Evolutionary conservation across 2,329 filamentous ascomycete genomes (phyloP).

Genomic region (Colletotrichum liaoningense): DNA sequence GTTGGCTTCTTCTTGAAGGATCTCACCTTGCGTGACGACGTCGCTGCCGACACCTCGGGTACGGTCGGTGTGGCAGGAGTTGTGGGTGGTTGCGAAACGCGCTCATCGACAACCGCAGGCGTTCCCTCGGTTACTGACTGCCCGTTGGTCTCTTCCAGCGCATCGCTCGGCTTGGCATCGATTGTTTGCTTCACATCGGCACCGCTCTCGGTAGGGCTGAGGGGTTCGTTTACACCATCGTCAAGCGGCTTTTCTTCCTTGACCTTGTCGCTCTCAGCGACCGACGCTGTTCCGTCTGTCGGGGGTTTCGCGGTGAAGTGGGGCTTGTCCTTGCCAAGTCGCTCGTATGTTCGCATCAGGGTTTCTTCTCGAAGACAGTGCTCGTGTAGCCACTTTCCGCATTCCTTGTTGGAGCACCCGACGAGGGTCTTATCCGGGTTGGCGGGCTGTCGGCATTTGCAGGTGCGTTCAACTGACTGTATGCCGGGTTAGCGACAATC

Average conservation of each 20-base stretch:
- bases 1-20: conserved; percentile 45
- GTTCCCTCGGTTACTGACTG: conserved; percentile 45
- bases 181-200: conserved; percentile 64
- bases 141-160: conserved; percentile 51
- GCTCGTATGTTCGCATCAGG: conserved; percentile 60
- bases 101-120: conserved; percentile 38
- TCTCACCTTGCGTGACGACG: conserved; percentile 39
- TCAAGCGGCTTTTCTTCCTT: conserved; percentile 31
- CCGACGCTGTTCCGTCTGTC: conserved; percentile 17
- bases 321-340: conserved; percentile 62
- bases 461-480: conserved; percentile 66
- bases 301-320: conserved; percentile 52
- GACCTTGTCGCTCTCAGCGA: conserved; percentile 50
- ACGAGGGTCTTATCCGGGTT: conserved; percentile 72
- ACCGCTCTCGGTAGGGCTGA: conserved; percentile 64
- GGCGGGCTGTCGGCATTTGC: conserved; percentile 69
- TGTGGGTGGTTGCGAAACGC: conserved; percentile 37
- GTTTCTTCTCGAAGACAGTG: conserved; percentile 70
- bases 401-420: conserved; percentile 65
- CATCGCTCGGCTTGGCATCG: conserved; percentile 61
- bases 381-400: conserved; percentile 72
- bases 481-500: conserved; percentile 10
- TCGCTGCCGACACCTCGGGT: conserved; percentile 1
- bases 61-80: conserved; percentile 27
- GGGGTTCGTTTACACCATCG: conserved; percentile 44